Percentiles rank a stretch among this genome's conserved stretches.
These are phyloP conservation scores for Fusarium multiceps DNA, from an alignment of 2,329 filamentous ascomycete genomes.

Conservation along the genomic window DNA sequence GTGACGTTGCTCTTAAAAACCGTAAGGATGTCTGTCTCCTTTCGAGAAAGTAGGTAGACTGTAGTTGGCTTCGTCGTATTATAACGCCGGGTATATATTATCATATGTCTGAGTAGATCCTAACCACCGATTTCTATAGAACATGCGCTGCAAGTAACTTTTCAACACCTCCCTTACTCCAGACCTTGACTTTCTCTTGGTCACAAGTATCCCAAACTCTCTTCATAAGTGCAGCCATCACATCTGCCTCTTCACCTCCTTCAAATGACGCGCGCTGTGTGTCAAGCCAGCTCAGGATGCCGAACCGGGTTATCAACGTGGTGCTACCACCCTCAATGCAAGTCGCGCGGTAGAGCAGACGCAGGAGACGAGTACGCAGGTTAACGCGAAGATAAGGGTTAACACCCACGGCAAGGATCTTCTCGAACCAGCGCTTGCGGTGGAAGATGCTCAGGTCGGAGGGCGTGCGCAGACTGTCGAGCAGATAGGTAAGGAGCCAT, in stretches of 20 bases:
- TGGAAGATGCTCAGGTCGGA: conserved; percentile 71
- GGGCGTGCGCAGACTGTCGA: conserved; percentile 71
- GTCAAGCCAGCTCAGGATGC: conserved; percentile 79
- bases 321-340: conserved; percentile 78
- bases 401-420: conserved; percentile 74
- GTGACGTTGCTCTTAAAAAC: background rate
- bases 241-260: conserved; percentile 56
- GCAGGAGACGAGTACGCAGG: conserved; percentile 68
- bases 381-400: conserved; percentile 72
- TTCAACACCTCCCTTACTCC: conserved; percentile 68
- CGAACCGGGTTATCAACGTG: conserved; percentile 82
- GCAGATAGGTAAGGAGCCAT: conserved; percentile 79
- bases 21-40: background rate
- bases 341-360: conserved; percentile 74
- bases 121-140: conserved; percentile 7
- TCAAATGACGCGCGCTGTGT: conserved; percentile 63
- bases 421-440: conserved; percentile 76
- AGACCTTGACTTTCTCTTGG: conserved; percentile 70
- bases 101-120: conserved; percentile 17
- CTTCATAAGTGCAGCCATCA: conserved; percentile 66
- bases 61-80: conserved; percentile 7
- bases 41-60: background rate
- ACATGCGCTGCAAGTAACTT: conserved; percentile 42
- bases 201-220: conserved; percentile 75
- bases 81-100: conserved; percentile 37